A percentile compares a stretch with the other conserved stretches of the same genome.
Conservation (phyloP, 164 flowering plant genomes). For the Santalum album region DNA sequence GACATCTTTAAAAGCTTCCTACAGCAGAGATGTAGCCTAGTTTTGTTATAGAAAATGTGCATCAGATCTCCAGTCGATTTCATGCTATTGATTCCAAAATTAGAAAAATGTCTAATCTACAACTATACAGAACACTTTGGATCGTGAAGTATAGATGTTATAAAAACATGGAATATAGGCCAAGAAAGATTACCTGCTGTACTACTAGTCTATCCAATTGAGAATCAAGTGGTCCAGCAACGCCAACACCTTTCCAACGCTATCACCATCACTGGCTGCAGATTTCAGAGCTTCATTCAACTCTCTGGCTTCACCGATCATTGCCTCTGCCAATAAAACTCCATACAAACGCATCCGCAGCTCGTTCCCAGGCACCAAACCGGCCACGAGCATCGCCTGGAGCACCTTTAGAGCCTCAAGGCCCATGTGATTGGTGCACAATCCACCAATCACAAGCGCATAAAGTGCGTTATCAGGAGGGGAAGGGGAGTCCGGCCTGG, state of each 20-base stretch:
- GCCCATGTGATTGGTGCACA: slow-evolving; percentile 8
- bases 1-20: too few species aligned
- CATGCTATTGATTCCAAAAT: too few species aligned
- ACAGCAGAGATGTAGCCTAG: too few species aligned
- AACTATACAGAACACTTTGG: too few species aligned
- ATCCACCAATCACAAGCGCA: too few species aligned
- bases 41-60: too few species aligned
- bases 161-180: too few species aligned
- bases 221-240: slow-evolving; percentile 30
- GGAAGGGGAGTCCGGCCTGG: slow-evolving; percentile 25
- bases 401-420: slow-evolving; percentile 30
- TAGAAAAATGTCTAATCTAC: too few species aligned
- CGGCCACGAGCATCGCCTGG: slow-evolving; percentile 23
- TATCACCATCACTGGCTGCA: slow-evolving; percentile 10
- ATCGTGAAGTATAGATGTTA: too few species aligned
- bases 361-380: slow-evolving; percentile 14
- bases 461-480: too few species aligned
- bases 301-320: slow-evolving; percentile 31
- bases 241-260: slow-evolving; percentile 7
- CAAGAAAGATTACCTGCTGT: background rate
- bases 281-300: slow-evolving; percentile 19
- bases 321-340: slow-evolving; percentile 40
- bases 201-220: slow-evolving; percentile 26
- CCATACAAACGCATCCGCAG: slow-evolving; percentile 19
- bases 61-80: too few species aligned